Evolutionary conservation across 2,329 filamentous ascomycete species (phyloP).

Genomic region (Beauveria pseudobassiana): DNA sequence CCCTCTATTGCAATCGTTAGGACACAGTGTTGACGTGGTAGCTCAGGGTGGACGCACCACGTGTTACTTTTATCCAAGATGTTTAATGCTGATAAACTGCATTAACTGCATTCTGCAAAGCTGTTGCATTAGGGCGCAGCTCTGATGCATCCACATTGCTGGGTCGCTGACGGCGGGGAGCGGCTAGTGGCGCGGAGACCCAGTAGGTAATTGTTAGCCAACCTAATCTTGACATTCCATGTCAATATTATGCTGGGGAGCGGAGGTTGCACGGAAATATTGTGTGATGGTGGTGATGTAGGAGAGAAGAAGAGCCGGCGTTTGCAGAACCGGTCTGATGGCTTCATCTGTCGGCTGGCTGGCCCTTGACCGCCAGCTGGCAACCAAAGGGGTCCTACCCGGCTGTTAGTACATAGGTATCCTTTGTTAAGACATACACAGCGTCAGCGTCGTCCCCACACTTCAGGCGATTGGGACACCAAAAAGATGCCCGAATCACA

Average conservation of each 20-base stretch:
- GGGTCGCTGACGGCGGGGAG: constrained; percentile 3
- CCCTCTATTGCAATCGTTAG: too few species aligned
- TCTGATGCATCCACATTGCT: constrained; percentile 1
- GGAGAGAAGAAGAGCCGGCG: not conserved
- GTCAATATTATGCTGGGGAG: not conserved
- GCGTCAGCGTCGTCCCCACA: not conserved
- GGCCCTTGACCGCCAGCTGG: not conserved
- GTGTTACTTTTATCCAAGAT: not conserved
- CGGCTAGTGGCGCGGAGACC: not conserved
- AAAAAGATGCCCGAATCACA: not conserved
- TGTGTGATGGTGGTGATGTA: not conserved
- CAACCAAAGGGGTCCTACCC: not conserved
- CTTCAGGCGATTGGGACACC: not conserved
- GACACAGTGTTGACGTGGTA: not conserved
- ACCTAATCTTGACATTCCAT: constrained; percentile 24
- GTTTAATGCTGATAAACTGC: not conserved
- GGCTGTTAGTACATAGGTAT: not conserved
- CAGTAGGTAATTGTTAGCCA: constrained; percentile 6
- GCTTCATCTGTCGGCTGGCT: not conserved
- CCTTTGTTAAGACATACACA: not conserved
- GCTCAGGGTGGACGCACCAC: not conserved
- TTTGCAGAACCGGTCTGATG: not conserved
- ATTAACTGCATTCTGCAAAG: constrained; percentile 3
- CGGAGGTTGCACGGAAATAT: constrained; percentile 5
- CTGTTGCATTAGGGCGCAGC: constrained; percentile 7